These are phyloP conservation scores for Nothophoma quercina DNA, from an alignment of 2,329 filamentous ascomycete genomes.

Conservation along the genomic window DNA sequence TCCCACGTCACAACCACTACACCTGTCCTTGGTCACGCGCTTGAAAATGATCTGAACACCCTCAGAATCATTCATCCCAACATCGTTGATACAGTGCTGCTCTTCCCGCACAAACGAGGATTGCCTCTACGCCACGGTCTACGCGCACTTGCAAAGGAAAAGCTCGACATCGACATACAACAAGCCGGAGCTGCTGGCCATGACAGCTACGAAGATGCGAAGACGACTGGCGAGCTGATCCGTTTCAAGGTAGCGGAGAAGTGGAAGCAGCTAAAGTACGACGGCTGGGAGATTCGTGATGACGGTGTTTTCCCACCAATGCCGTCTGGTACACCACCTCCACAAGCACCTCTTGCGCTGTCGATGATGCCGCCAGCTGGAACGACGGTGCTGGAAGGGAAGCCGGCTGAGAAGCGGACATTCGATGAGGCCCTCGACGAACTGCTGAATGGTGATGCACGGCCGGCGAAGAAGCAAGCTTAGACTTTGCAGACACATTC, in stretches of 20 bases:
- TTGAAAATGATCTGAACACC: constrained; percentile 94
- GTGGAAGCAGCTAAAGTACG: constrained; percentile 71
- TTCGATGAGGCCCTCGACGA: constrained; percentile 20
- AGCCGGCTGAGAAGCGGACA: constrained; percentile 36
- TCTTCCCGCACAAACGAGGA: constrained; percentile 80
- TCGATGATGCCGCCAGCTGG: constrained; percentile 26
- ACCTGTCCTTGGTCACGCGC: constrained; percentile 87
- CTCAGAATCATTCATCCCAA: constrained; percentile 83
- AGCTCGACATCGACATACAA: constrained; percentile 81
- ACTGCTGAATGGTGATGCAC: constrained; percentile 4
- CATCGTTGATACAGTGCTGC: constrained; percentile 83
- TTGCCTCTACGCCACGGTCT: constrained; percentile 80
- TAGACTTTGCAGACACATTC: neutral
- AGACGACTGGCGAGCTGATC: constrained; percentile 86
- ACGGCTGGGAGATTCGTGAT: constrained; percentile 67
- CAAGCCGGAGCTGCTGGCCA: constrained; percentile 74
- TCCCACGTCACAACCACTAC: constrained; percentile 76
- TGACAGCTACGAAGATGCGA: constrained; percentile 90
- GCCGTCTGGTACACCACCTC: constrained; percentile 30
- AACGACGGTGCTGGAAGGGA: constrained; percentile 16
- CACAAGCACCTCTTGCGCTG: constrained; percentile 17
- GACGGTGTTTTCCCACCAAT: constrained; percentile 42
- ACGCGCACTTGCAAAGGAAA: constrained; percentile 73
- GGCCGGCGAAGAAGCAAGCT: constrained; percentile 14
- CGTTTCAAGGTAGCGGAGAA: constrained; percentile 72